Evolutionary conservation across 306 rosid genomes (phyloP).

Genomic region (Fragaria nilgerrensis): DNA sequence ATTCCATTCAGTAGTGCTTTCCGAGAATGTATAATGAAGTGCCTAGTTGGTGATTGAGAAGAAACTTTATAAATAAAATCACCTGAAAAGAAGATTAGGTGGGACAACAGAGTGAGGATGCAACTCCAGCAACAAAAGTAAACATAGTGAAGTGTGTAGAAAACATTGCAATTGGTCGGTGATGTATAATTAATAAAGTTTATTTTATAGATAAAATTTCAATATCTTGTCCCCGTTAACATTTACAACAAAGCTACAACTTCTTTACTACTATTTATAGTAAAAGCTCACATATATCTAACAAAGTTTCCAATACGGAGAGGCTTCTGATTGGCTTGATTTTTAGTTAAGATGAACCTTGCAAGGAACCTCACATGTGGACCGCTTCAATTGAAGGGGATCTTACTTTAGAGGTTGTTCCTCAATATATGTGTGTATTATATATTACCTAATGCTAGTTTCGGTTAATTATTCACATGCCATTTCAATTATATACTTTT

Average conservation of each 20-base stretch:
- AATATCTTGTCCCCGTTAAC: background rate
- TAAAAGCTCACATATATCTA: background rate
- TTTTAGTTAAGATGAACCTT: background rate
- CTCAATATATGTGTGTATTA: background rate
- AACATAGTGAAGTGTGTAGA: background rate
- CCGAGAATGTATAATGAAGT: constrained; percentile 88
- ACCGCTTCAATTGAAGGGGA: background rate
- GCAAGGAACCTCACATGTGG: background rate
- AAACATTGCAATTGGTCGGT: background rate
- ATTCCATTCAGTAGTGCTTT: constrained; percentile 93
- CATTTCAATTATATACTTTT: background rate
- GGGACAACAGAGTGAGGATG: constrained; percentile 26
- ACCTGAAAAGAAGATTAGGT: constrained; percentile 50
- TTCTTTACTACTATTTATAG: background rate
- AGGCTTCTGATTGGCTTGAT: background rate
- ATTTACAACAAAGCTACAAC: background rate
- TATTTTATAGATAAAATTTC: background rate
- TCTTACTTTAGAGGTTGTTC: background rate
- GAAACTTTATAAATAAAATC: constrained; percentile 96
- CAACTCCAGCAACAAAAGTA: constrained; percentile 16
- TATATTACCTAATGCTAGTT: background rate
- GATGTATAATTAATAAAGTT: background rate
- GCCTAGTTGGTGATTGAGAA: constrained; percentile 85
- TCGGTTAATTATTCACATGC: background rate
- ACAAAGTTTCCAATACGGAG: background rate